Evolutionary conservation across 768 basidiomycete genomes (phyloP).

Genomic region (Psilocybe subaeruginosa): DNA sequence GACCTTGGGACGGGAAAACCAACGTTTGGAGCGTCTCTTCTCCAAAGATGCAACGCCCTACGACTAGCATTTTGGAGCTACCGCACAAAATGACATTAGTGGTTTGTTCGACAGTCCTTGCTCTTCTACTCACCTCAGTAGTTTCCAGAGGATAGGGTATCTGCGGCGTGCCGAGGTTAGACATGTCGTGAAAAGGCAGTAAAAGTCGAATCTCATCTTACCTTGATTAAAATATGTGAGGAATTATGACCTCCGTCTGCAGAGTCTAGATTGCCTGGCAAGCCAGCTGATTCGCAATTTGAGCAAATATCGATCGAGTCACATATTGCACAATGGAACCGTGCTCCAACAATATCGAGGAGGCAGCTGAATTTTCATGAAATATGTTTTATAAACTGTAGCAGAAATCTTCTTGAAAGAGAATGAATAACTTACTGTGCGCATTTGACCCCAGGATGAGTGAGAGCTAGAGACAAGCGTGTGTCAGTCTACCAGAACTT

Average conservation of each 20-base stretch:
- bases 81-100: background rate
- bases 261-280: slow-evolving; percentile 82
- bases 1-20: slow-evolving; percentile 47
- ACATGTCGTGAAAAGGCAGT: background rate
- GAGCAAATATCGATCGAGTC: slow-evolving; percentile 83
- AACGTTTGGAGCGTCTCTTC: slow-evolving; percentile 70
- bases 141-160: slow-evolving; percentile 84
- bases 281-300: slow-evolving; percentile 84
- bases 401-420: too few species aligned
- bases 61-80: slow-evolving; percentile 71
- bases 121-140: slow-evolving; percentile 53
- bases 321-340: slow-evolving; percentile 93
- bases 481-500: background rate
- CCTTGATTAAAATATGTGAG: slow-evolving; percentile 95
- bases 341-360: slow-evolving; percentile 88
- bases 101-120: background rate
- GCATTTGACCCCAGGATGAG: slow-evolving; percentile 83
- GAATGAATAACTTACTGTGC: slow-evolving; percentile 57
- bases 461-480: slow-evolving; percentile 51
- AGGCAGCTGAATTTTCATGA: slow-evolving; percentile 60
- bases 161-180: slow-evolving; percentile 36
- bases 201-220: slow-evolving; percentile 24
- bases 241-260: slow-evolving; percentile 79
- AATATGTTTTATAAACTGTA: background rate
- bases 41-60: slow-evolving; percentile 77